Evolutionary conservation across 2,329 filamentous ascomycete genomes (phyloP).

Genomic region (Aspergillus thermomutatus): DNA sequence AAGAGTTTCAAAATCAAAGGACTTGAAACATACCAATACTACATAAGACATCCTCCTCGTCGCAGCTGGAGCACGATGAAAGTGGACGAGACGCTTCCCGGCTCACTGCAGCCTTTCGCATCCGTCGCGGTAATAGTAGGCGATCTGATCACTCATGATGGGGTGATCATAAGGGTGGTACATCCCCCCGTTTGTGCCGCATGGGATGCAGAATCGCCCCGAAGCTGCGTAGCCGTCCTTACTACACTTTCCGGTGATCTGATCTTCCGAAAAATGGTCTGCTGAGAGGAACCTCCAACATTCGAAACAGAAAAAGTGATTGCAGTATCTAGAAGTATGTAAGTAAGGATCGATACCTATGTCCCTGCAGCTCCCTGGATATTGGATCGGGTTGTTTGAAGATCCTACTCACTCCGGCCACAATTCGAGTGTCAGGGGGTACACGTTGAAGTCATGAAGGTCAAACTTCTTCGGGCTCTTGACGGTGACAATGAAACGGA

Average conservation of each 20-base stretch:
- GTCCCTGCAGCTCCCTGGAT: background rate
- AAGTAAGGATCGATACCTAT: no score
- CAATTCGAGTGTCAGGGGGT: background rate
- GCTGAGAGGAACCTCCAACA: background rate
- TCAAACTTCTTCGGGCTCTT: background rate
- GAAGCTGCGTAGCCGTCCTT: background rate
- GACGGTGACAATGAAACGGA: background rate
- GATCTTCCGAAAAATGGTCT: background rate
- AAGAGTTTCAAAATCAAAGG: no score
- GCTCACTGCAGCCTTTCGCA: no score
- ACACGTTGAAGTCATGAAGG: rapidly evolving
- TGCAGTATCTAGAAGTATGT: background rate
- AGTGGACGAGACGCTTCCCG: no score
- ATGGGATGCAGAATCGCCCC: background rate
- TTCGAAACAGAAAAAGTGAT: background rate
- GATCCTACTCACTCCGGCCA: background rate
- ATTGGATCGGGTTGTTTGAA: background rate
- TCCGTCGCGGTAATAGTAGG: no score
- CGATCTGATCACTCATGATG: no score
- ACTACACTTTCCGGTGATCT: background rate
- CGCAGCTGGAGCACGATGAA: no score
- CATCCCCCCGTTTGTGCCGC: background rate
- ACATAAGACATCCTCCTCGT: no score
- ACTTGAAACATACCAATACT: no score
- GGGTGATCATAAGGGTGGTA: no score